Conservation (phyloP, 768 basidiomycete species). For the Russula brevipes region DNA sequence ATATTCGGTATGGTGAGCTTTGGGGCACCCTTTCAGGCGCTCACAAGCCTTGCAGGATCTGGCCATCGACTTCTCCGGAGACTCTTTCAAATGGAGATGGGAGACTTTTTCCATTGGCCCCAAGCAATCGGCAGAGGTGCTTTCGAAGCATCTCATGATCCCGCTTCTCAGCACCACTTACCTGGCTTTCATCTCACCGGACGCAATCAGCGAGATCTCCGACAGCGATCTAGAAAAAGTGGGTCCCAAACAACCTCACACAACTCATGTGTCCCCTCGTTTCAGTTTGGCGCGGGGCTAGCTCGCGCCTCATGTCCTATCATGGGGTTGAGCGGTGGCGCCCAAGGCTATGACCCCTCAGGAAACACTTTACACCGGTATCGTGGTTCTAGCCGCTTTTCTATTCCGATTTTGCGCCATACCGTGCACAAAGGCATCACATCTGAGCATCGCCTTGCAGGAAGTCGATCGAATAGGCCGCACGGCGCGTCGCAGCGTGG, state of each 20-base stretch:
- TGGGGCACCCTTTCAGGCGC: conserved; percentile 18
- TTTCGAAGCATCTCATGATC: conserved; percentile 73
- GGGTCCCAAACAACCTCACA: conserved; percentile 7
- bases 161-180: conserved; percentile 70
- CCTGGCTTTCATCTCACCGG: conserved; percentile 58
- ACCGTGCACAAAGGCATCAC: neutral
- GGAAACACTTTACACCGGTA: conserved; percentile 4
- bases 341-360: conserved; percentile 4
- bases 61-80: conserved; percentile 54
- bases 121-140: conserved; percentile 60
- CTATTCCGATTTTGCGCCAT: neutral
- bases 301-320: conserved; percentile 9
- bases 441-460: conserved; percentile 35
- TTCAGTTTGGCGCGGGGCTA: conserved; percentile 21
- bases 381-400: neutral
- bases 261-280: conserved; percentile 19
- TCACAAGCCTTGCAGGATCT: conserved; percentile 48
- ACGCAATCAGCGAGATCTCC: conserved; percentile 51
- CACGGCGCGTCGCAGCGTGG: conserved; percentile 59
- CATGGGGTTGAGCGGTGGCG: conserved; percentile 4
- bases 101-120: conserved; percentile 62
- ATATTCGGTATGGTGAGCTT: conserved; percentile 47
- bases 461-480: conserved; percentile 65
- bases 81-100: conserved; percentile 73
- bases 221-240: conserved; percentile 66